Evolutionary conservation across 1,284 basidiomycete genomes (phyloP).

Genomic region (Afroboletus lepidellus): DNA sequence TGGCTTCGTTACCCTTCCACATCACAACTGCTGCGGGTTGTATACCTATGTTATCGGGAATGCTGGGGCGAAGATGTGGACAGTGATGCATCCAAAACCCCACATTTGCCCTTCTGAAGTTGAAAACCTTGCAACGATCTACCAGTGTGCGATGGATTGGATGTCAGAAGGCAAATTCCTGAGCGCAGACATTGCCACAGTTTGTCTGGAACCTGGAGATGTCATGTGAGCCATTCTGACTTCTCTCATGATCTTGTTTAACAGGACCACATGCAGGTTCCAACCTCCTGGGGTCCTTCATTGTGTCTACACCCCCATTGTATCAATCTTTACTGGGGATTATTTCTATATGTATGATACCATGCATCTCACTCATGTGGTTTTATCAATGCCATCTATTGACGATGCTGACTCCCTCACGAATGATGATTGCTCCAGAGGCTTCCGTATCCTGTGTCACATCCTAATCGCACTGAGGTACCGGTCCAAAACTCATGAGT

Average conservation of each 20-base stretch:
- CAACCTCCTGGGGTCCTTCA: conserved; percentile 8
- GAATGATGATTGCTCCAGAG: background rate
- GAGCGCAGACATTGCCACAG: background rate
- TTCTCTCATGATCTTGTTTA: too few relatives aligned
- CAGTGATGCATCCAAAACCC: background rate
- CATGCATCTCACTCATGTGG: background rate
- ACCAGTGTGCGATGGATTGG: background rate
- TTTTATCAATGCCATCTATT: background rate
- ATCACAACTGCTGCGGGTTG: background rate
- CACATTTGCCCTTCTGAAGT: background rate
- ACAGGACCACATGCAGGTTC: conserved; percentile 10
- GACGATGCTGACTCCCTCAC: background rate
- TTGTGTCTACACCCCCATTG: background rate
- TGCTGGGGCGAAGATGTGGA: background rate
- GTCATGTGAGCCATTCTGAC: background rate
- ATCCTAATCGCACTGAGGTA: background rate
- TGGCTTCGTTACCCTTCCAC: background rate
- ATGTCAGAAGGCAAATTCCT: background rate
- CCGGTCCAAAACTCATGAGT: background rate
- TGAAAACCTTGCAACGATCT: background rate
- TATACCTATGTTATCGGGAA: background rate
- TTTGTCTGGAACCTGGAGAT: background rate
- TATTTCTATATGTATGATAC: conserved; percentile 17
- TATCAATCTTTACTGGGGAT: conserved; percentile 4
- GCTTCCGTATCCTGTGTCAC: background rate